phyloP scores from a whole-genome alignment of 129 eudicot genomes.

The Helianthus tuberosus region DNA sequence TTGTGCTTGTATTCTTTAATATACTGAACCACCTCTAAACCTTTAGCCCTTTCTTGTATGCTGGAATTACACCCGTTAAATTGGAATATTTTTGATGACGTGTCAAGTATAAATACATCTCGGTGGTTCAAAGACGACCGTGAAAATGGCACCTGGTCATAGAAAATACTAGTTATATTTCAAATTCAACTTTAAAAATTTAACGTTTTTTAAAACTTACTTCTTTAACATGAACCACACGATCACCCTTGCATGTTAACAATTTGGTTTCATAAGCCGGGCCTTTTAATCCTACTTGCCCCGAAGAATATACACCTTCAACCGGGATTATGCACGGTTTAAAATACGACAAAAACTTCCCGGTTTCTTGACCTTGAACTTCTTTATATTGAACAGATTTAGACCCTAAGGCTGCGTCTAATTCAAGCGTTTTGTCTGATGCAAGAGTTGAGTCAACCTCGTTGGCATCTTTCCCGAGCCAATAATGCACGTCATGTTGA shows the following conservation, averaged over 20 bases:
- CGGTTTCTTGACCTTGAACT: conserved; percentile 92
- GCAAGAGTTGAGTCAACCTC: conserved; percentile 67
- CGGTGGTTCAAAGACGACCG: conserved; percentile 79
- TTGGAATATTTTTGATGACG: conserved; percentile 59
- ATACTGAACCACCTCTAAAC: conserved; percentile 76
- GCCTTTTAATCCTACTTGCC: conserved; percentile 39
- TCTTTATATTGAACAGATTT: conserved; percentile 86
- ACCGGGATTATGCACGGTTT: conserved; percentile 87
- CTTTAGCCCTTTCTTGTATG: conserved; percentile 81
- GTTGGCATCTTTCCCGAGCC: conserved; percentile 71
- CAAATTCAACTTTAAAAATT: background rate
- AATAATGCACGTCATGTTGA: conserved; percentile 70
- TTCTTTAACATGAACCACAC: conserved; percentile 85
- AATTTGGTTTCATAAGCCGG: conserved; percentile 53
- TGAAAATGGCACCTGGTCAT: conserved; percentile 66
- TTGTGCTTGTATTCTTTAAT: conserved; percentile 67
- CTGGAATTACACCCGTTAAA: conserved; percentile 74
- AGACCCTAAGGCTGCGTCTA: conserved; percentile 77
- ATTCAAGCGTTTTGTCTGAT: conserved; percentile 72
- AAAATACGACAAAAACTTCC: conserved; percentile 80
- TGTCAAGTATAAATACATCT: conserved; percentile 78
- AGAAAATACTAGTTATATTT: conserved; percentile 8
- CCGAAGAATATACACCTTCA: conserved; percentile 69
- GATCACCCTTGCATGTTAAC: conserved; percentile 80
- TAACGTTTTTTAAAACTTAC: conserved; percentile 18